Evolutionary conservation across 768 basidiomycete species (phyloP).

Genomic region (Amanita muscaria): DNA sequence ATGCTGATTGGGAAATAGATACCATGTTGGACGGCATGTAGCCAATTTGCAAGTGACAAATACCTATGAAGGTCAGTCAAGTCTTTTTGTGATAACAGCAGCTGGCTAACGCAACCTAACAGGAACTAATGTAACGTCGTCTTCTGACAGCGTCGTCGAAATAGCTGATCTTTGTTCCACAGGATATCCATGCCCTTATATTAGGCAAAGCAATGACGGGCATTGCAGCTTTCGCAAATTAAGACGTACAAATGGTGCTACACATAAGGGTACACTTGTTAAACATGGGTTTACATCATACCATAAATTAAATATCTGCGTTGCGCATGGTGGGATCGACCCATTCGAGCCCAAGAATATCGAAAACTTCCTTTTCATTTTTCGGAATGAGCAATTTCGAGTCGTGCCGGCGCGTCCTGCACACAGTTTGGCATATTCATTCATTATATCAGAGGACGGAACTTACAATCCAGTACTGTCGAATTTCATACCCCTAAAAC

Average conservation of each 20-base stretch:
- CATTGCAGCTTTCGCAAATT: conserved; percentile 75
- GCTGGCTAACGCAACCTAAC: no score
- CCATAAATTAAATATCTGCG: conserved; percentile 42
- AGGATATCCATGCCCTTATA: conserved; percentile 88
- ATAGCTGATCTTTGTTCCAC: neutral
- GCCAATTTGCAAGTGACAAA: conserved; percentile 94
- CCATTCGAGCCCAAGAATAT: conserved; percentile 59
- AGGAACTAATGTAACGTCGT: no score
- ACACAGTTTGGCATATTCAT: conserved; percentile 1
- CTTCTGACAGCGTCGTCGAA: neutral
- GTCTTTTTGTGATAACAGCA: no score
- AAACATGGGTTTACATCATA: neutral
- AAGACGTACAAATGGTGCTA: conserved; percentile 11
- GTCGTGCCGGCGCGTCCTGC: conserved; percentile 56
- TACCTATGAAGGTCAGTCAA: conserved; percentile 75
- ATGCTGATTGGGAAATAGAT: conserved; percentile 35
- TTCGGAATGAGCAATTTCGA: conserved; percentile 50
- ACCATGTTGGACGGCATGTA: conserved; percentile 90
- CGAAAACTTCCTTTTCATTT: conserved; percentile 67
- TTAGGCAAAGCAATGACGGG: conserved; percentile 91
- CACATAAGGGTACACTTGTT: conserved; percentile 2
- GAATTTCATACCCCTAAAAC: conserved; percentile 64
- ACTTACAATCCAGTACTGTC: conserved; percentile 75
- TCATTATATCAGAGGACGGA: neutral
- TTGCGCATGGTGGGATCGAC: conserved; percentile 66